phyloP scores from a whole-genome alignment of 768 basidiomycete genomes.

The Trametes coccinea region DNA sequence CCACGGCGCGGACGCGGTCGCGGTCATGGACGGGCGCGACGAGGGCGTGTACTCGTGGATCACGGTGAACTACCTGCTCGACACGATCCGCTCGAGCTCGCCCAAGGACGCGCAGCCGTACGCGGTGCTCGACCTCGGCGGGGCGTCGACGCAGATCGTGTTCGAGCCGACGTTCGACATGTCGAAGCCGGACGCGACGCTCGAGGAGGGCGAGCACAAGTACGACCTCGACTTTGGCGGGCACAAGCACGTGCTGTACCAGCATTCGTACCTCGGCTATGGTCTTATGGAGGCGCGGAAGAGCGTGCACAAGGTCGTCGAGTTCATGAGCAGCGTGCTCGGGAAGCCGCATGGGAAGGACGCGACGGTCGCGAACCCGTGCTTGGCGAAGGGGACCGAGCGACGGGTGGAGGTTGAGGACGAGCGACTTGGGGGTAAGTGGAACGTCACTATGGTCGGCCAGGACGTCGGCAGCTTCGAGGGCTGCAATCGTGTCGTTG shows the following conservation, averaged over 20 bases:
- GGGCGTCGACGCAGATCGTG: conserved; percentile 96
- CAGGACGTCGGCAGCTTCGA: conserved; percentile 81
- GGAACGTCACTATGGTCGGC: conserved; percentile 85
- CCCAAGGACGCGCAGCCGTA: conserved; percentile 47
- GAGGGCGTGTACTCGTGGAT: conserved; percentile 99
- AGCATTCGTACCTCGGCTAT: conserved; percentile 97
- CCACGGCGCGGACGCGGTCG: conserved; percentile 63
- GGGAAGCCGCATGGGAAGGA: conserved; percentile 27
- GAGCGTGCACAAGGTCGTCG: conserved; percentile 85
- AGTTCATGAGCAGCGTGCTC: conserved; percentile 69
- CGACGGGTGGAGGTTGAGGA: conserved; percentile 66
- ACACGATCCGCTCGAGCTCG: conserved; percentile 55
- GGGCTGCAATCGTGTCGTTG: conserved; percentile 79
- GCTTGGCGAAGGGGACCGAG: conserved; percentile 67
- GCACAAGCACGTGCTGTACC: conserved; percentile 75
- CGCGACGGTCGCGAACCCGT: conserved; percentile 69
- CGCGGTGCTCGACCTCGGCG: conserved; percentile 95
- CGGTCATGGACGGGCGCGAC: conserved; percentile 93
- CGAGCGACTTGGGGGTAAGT: conserved; percentile 36
- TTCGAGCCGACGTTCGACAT: conserved; percentile 78
- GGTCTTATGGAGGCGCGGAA: conserved; percentile 87
- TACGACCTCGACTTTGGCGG: conserved; percentile 81
- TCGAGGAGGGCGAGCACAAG: conserved; percentile 88
- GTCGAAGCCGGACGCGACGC: conserved; percentile 34
- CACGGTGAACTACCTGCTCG: conserved; percentile 90